Conservation (phyloP, 495 filamentous ascomycete species). For the Tuber calosporum region DNA sequence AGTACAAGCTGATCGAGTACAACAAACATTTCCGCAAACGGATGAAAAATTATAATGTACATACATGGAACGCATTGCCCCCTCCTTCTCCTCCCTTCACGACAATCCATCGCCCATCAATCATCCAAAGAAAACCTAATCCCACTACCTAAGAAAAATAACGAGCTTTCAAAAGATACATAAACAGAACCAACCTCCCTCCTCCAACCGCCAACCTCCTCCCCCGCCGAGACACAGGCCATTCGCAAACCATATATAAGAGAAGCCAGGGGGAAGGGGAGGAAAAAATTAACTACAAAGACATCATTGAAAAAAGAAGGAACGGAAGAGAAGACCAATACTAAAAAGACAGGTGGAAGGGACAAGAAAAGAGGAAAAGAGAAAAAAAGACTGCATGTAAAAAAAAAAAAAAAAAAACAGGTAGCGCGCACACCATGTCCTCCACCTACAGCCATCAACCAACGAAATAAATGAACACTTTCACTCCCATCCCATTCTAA, state of each 20-base stretch:
- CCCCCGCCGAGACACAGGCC: neutral
- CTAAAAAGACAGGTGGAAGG: neutral
- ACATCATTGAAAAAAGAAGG: neutral
- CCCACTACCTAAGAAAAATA: neutral
- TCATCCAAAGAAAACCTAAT: conserved; percentile 1
- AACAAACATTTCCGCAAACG: neutral
- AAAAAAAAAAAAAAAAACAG: neutral
- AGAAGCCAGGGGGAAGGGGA: neutral
- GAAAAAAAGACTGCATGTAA: neutral
- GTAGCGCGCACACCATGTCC: neutral
- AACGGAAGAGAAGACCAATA: neutral
- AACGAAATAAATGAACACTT: conserved; percentile 11
- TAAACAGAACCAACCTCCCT: neutral
- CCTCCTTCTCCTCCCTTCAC: neutral
- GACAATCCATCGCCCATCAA: conserved; percentile 2
- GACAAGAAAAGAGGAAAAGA: neutral
- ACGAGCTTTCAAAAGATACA: neutral
- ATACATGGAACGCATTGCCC: neutral
- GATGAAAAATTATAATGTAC: conserved; percentile 5
- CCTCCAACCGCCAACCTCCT: neutral
- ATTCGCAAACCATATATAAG: neutral
- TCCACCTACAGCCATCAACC: conserved; percentile 4
- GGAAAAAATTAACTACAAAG: neutral
- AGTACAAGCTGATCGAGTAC: neutral
- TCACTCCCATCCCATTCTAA: conserved; percentile 5